Evolutionary conservation across 305 asterid genomes (phyloP).

Genomic region (Caryopteris hybrid): DNA sequence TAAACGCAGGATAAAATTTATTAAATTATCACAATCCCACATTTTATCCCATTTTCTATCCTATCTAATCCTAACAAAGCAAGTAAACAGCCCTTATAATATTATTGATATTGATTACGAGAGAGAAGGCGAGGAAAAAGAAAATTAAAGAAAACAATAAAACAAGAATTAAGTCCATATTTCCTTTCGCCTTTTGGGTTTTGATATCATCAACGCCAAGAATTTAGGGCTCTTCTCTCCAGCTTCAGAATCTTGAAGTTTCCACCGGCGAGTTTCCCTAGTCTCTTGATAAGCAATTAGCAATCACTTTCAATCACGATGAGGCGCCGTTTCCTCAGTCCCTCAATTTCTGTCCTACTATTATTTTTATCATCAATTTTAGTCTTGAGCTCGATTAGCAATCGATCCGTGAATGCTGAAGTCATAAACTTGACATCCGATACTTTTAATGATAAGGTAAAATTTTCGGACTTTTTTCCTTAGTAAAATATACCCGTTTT

Average conservation of each 20-base stretch:
- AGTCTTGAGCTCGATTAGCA: slow-evolving; percentile 27
- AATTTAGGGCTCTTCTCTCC: slow-evolving; percentile 25
- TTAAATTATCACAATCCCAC: too few species aligned
- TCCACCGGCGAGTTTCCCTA: slow-evolving; percentile 7
- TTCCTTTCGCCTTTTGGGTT: too few species aligned
- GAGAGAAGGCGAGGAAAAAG: too few species aligned
- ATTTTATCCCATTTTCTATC: too few species aligned
- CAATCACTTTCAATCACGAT: slow-evolving; percentile 15
- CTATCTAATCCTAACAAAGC: too few species aligned
- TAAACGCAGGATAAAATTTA: too few species aligned
- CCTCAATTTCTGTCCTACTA: slow-evolving; percentile 9
- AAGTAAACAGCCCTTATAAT: too few species aligned
- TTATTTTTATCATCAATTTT: slow-evolving; percentile 27
- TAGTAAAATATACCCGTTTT: neutral
- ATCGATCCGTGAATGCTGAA: slow-evolving; percentile 52
- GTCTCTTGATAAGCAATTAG: slow-evolving; percentile 1
- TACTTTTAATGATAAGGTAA: slow-evolving; percentile 81
- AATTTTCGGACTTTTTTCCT: neutral
- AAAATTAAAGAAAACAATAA: too few species aligned
- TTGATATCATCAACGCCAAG: slow-evolving; percentile 17
- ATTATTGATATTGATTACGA: too few species aligned
- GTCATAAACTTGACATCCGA: slow-evolving; percentile 73
- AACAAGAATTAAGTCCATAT: too few species aligned
- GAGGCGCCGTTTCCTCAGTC: slow-evolving; percentile 23
- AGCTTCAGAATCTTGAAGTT: slow-evolving; percentile 7